phyloP scores from a whole-genome alignment of 305 asterid genomes.

The Fraxinus greggii region DNA sequence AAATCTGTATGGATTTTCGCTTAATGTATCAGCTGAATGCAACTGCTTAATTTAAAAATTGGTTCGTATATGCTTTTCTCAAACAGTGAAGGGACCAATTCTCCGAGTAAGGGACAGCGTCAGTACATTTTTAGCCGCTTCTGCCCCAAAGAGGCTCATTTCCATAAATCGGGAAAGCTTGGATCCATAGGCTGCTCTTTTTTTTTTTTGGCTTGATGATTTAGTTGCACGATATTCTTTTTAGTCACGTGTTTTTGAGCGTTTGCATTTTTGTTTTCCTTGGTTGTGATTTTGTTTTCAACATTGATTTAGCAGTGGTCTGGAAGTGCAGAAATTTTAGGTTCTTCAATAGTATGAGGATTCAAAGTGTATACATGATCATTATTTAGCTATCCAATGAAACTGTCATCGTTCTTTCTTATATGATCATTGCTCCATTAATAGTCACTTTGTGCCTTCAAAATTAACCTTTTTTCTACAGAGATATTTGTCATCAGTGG shows the following conservation, averaged over 20 bases:
- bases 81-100: slow-evolving; percentile 16
- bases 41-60: neutral
- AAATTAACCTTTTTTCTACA: too few species aligned
- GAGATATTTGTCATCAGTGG: neutral
- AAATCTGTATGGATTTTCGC: slow-evolving; percentile 25
- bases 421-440: neutral
- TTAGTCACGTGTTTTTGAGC: slow-evolving; percentile 33
- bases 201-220: slow-evolving; percentile 13
- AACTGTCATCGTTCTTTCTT: slow-evolving; percentile 33
- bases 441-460: neutral
- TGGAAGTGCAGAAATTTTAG: slow-evolving; percentile 38
- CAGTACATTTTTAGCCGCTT: slow-evolving; percentile 53
- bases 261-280: slow-evolving; percentile 31
- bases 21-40: neutral
- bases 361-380: slow-evolving; percentile 44
- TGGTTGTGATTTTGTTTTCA: slow-evolving; percentile 19
- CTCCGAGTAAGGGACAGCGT: slow-evolving; percentile 35
- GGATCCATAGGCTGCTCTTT: slow-evolving; percentile 24
- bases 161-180: slow-evolving; percentile 23
- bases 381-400: slow-evolving; percentile 42
- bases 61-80: neutral
- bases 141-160: slow-evolving; percentile 40
- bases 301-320: slow-evolving; percentile 25
- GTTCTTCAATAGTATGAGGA: slow-evolving; percentile 28
- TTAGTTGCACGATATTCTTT: slow-evolving; percentile 39